Base-by-base conservation (phyloP, 2,329 filamentous ascomycete genomes). In the Fusarium algeriense region DNA sequence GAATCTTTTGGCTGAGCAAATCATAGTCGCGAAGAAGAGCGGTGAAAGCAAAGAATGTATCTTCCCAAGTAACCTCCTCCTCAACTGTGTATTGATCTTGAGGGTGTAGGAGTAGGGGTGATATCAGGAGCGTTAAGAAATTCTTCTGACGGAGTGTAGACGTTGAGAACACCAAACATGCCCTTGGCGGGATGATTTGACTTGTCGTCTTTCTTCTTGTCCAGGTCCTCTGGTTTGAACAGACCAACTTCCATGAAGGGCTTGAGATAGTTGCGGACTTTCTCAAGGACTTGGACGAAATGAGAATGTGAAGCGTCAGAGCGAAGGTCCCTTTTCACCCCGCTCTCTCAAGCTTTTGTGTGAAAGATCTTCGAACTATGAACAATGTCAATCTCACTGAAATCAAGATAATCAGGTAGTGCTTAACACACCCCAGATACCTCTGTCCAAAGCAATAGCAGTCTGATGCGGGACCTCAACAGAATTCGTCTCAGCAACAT, bases 281-380 rank as follows among this genome's bases (percentile, higher is more conserved):
- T 75, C 59, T 75, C 73, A 5, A 75, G 73, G 10, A 73, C 69
- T 4, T 57, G 41, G 10, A 74, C 67, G 46, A 76, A 76, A 28
- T 67, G 35, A 2, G 64, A 58, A 48, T 76, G 73, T 2, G 57
- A 32, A 2, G 59, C 37, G 28, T 73, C 49, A 5, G 66, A 68
- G 17, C 14, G 28, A 34, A 4, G 8, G 4, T 53, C 50, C 13
- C 23, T 44, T 7, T 38, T 20, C 9, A 38, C 59, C 5, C 57
- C 59, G 19, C 37, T 49, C 2, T 45, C 38, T 12, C 11, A 9
- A 75, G 50, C 13, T 57, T 32, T 15, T 71, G 46, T 8, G 57
- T 34, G 53, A 75, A 74, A 7, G 7, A 65, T 32, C 54, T 65
- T 35, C 69, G 69, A 3, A 70, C 71, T 65, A 28, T 3, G 10